Evolutionary conservation across 2,329 filamentous ascomycete species (phyloP), one percentile per base, ranked within the genome.

Genomic region (Fusarium setosum): DNA sequence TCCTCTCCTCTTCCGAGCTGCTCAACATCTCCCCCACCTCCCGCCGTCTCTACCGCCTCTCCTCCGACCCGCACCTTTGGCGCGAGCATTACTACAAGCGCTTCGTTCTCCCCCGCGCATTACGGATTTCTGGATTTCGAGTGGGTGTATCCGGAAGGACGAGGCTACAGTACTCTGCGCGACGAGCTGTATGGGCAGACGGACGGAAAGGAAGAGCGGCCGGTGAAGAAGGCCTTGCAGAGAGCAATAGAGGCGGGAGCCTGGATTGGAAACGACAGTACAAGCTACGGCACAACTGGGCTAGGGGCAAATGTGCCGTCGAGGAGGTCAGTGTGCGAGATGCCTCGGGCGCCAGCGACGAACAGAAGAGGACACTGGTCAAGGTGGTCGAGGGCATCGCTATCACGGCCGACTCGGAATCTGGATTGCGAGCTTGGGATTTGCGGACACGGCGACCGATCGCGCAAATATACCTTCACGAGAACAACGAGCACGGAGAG

Each of bases 261-360:
- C 83, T 91, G 20, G 88, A 96, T 73, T 97, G 94, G 94, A 97
- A 96, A 81, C 86, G 87, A 62, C 92, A 96, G 72, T 98, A 96
- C 78, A 93, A 91, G 72, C 83, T 97, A 48, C 86, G 92, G 42
- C 92, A 97, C 75, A 98, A 98, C 79, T 98, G 96, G 96, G 87
- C 92, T 2, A 88, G 85, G 63, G 96, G 95, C 1, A 89, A 87
- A 68, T 97, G 93, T 72, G 90, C 88, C 34, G 88, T 97, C 12
- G 89, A 91, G 32, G 92, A 97, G 76, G 86, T 97, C 26, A 84
- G 89, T 41, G 85, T 93, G 21, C 71, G 72, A 35, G 71, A 73
- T 35, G 51, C 60, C 10, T 80, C 83, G 52, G 80, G 64, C 56
- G 72, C 29, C 44, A 58, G 17, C n/a, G 61, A 45, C 37, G 61